These are phyloP conservation scores for Decorospora gaudefroyi DNA, from an alignment of 2,329 filamentous ascomycete species.

Conservation along the genomic window DNA sequence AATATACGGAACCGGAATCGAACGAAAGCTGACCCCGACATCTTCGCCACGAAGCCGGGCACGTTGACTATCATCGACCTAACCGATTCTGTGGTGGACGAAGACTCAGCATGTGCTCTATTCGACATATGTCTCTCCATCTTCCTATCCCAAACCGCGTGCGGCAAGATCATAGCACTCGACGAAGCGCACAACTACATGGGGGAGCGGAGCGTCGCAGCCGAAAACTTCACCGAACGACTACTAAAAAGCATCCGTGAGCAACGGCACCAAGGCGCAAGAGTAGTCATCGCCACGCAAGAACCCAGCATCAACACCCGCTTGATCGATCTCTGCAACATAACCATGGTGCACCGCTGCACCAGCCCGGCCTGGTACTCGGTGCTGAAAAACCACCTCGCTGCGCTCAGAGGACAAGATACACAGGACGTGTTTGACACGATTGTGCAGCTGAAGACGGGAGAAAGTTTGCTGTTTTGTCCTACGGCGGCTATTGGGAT, in stretches of 20 bases:
- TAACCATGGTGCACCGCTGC: constrained; percentile 73
- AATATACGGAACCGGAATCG: no score
- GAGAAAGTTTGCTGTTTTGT: background rate
- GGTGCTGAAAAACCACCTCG: constrained; percentile 54
- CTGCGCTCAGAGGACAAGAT: constrained; percentile 36
- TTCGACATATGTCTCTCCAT: constrained; percentile 73
- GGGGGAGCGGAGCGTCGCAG: constrained; percentile 55
- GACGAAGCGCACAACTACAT: constrained; percentile 81
- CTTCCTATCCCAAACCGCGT: constrained; percentile 57
- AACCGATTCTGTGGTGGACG: constrained; percentile 70
- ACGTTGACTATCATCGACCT: constrained; percentile 68
- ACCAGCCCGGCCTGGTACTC: constrained; percentile 65
- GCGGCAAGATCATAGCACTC: constrained; percentile 63
- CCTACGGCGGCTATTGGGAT: background rate
- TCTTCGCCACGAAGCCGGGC: constrained; percentile 43
- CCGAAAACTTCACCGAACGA: constrained; percentile 58
- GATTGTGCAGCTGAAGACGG: background rate
- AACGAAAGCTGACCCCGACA: constrained; percentile 6
- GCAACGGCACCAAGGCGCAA: constrained; percentile 68
- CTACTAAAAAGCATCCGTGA: constrained; percentile 67
- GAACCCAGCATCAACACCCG: constrained; percentile 70
- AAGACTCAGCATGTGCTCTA: constrained; percentile 68
- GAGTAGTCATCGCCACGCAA: constrained; percentile 73
- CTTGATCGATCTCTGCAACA: constrained; percentile 69
- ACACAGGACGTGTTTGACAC: background rate